Conservation (phyloP, 2,329 filamentous ascomycete species). For the Trichoderma koningiopsis region DNA sequence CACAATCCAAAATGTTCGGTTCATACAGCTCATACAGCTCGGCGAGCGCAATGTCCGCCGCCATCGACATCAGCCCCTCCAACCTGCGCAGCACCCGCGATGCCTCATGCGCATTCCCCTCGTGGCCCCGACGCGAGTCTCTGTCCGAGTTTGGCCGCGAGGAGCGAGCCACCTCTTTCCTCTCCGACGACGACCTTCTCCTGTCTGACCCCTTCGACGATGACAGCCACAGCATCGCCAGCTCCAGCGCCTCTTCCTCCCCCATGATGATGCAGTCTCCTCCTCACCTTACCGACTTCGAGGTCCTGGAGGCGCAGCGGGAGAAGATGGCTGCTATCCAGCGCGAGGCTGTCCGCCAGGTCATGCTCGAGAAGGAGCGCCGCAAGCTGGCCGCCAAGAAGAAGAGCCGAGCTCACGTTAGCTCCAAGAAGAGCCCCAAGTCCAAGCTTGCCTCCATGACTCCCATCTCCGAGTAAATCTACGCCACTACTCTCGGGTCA, state of each 20-base stretch:
- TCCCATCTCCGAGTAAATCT: slow-evolving; percentile 53
- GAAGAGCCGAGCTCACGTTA: slow-evolving; percentile 42
- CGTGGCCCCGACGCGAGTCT: slow-evolving; percentile 59
- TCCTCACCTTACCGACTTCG: slow-evolving; percentile 47
- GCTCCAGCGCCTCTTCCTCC: slow-evolving; percentile 46
- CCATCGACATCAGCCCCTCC: slow-evolving; percentile 51
- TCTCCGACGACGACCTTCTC: slow-evolving; percentile 67
- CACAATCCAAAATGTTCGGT: slow-evolving; percentile 47
- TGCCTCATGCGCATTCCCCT: slow-evolving; percentile 57
- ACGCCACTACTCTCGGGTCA: slow-evolving; percentile 3
- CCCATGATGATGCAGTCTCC: slow-evolving; percentile 37
- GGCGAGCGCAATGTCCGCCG: slow-evolving; percentile 46
- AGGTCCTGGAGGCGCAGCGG: slow-evolving; percentile 54
- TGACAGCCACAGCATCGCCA: slow-evolving; percentile 51
- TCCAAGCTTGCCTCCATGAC: slow-evolving; percentile 54
- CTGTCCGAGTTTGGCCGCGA: slow-evolving; percentile 48
- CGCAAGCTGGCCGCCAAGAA: slow-evolving; percentile 45
- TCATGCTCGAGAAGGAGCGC: slow-evolving; percentile 58
- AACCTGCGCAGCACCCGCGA: slow-evolving; percentile 44
- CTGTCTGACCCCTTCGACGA: slow-evolving; percentile 54
- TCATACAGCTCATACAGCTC: slow-evolving; percentile 55
- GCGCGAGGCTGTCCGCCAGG: slow-evolving; percentile 54
- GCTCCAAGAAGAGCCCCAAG: slow-evolving; percentile 55
- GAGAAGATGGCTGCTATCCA: slow-evolving; percentile 54
- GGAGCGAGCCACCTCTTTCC: slow-evolving; percentile 55